Base-by-base conservation (phyloP, 1,284 basidiomycete genomes). In the Ceratorhiza oryzae-sativae region DNA sequence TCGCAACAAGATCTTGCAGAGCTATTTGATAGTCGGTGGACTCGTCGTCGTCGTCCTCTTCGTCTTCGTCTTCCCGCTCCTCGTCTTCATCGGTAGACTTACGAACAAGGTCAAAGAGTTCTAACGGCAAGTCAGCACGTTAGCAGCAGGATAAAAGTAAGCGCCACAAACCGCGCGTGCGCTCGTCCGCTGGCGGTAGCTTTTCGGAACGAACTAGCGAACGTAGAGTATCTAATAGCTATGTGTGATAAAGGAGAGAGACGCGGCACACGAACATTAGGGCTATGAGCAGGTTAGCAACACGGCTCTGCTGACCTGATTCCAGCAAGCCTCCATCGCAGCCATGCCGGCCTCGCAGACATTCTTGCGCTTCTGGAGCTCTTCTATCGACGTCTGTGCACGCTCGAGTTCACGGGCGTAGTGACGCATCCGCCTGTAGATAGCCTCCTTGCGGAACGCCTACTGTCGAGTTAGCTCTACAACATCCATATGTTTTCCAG, bases 391-490 rank as follows among this genome's bases (percentile, higher is more conserved):
- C 77, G 83, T 81, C 75, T 87, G 84, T 75, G 88, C 88, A 60
- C 90, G 87, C 77, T 92, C 88, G 78, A 90, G 86, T 80, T 94
- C 90, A 72, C 94, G 87, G 65, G 91, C 89, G 80, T 97, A 96
- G 77, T 95, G 88, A 77, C 87, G 91, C 94, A 98, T 95, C 74
- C 94, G 87, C 59, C 95, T 86, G 80, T 90, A 97, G 63, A 98
- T 91, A 49, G 95, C 95, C 79, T 96, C 94, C 81, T 98, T 97
- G 73, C 93, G 89, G 79, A 91, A 91, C 23, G 84, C 81, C 90
- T 93, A 75, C 75, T 58, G 73, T 42, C 51, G 49, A 42, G 36
- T 39, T 15, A 58, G 73, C 53, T 67, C 72, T 62, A 75, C 71
- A 74, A 41, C 59, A 71, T 65, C 42, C 36, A n/a, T 49, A 30